Percentiles rank a stretch among this genome's conserved stretches.
These are phyloP conservation scores for Oryza coarctata DNA, from an alignment of 176 grass and related monocot species.

Conservation along the genomic window DNA sequence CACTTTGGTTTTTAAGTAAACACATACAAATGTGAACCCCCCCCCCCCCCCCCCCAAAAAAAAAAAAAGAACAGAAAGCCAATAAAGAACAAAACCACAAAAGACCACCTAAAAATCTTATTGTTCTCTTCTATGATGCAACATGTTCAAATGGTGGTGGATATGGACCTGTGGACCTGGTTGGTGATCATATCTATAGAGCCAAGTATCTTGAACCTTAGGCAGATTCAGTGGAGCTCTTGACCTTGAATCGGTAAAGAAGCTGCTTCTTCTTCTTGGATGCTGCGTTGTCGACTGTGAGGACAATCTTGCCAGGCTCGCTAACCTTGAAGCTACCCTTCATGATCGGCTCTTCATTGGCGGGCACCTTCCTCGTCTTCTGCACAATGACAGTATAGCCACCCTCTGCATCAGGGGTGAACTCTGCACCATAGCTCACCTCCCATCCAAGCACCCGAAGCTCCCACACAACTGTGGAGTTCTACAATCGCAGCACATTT, in stretches of 20 bases:
- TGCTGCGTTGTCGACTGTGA: constrained; percentile 58
- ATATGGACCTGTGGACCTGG: constrained; percentile 56
- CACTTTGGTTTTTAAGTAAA: constrained; percentile 45
- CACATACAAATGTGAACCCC: constrained; percentile 50
- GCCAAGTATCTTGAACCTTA: constrained; percentile 11
- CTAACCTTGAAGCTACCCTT: constrained; percentile 72
- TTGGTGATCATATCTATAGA: constrained; percentile 14
- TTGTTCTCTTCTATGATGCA: constrained; percentile 53
- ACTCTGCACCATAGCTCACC: constrained; percentile 76
- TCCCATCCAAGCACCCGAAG: constrained; percentile 80
- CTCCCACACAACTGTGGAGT: constrained; percentile 77
- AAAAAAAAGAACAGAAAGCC: constrained; percentile 57
- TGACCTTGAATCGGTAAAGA: constrained; percentile 80
- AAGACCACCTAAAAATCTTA: constrained; percentile 40
- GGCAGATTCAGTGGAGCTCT: constrained; percentile 48
- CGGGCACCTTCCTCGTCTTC: constrained; percentile 72
- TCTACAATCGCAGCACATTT: constrained; percentile 37
- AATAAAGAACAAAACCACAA: constrained; percentile 57
- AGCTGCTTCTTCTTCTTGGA: constrained; percentile 99
- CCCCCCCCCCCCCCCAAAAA: too few species aligned
- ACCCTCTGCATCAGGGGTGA: constrained; percentile 60
- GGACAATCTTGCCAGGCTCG: constrained; percentile 75
- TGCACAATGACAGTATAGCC: constrained; percentile 90
- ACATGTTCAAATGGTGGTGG: constrained; percentile 57
- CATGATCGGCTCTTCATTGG: constrained; percentile 72